These are phyloP conservation scores for Lablab purpureus DNA, from an alignment of 306 rosid genomes.

Conservation along the genomic window DNA sequence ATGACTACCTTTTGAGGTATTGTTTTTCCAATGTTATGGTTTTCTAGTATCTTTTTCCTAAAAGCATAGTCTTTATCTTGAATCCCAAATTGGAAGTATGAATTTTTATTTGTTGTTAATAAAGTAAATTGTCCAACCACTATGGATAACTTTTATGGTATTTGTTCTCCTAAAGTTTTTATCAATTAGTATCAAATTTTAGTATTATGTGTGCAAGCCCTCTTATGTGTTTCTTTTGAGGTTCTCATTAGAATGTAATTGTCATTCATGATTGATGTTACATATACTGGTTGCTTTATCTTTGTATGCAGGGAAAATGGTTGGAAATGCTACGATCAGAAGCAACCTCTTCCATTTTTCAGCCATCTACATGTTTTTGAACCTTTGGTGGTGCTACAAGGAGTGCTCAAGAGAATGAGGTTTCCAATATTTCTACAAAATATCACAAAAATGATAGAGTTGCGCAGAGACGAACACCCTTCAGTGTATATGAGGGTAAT, in stretches of 20 bases:
- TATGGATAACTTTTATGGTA: too few relatives aligned
- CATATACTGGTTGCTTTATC: not conserved
- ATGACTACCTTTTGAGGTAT: not conserved
- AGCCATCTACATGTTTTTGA: constrained; percentile 70
- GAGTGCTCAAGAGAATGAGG: constrained; percentile 69
- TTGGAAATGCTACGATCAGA: constrained; percentile 80
- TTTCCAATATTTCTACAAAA: constrained; percentile 76
- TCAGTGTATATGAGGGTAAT: constrained; percentile 64
- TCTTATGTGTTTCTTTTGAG: too few relatives aligned
- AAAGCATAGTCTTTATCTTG: not conserved
- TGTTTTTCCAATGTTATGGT: not conserved
- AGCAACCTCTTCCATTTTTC: constrained; percentile 71
- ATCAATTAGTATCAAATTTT: too few relatives aligned
- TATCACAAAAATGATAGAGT: constrained; percentile 64
- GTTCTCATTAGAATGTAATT: not conserved
- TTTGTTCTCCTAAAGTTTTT: too few relatives aligned
- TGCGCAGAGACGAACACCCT: constrained; percentile 79
- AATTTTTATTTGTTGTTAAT: too few relatives aligned
- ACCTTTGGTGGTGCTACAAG: constrained; percentile 62
- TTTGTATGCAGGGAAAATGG: constrained; percentile 69
- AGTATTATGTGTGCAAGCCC: too few relatives aligned
- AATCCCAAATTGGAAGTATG: too few relatives aligned
- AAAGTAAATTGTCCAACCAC: too few relatives aligned
- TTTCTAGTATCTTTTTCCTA: too few relatives aligned
- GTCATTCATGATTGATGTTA: not conserved